Evolutionary conservation across 1,139 yeast species (phyloP).

Genomic region (Nakaseomyces bracarensis): DNA sequence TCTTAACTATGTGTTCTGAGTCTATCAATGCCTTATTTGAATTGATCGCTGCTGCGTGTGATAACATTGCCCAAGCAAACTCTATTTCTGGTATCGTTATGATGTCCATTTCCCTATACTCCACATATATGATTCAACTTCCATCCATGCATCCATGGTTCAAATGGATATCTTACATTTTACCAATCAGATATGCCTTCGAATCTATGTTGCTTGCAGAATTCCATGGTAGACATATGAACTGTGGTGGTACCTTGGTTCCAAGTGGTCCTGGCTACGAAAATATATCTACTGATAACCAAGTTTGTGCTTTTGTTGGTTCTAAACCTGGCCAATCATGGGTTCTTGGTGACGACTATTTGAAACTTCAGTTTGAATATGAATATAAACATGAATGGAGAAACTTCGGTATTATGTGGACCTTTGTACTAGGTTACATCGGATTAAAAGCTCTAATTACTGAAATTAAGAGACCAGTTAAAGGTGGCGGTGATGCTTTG

Average conservation of each 20-base stretch:
- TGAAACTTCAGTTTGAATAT: conserved; percentile 35
- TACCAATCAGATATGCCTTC: conserved; percentile 50
- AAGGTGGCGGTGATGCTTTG: conserved; percentile 39
- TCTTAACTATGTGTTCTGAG: conserved; percentile 37
- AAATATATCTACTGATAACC: conserved; percentile 34
- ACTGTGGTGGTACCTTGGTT: conserved; percentile 39
- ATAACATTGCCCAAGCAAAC: conserved; percentile 43
- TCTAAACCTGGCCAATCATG: conserved; percentile 35
- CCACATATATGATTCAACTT: conserved; percentile 49
- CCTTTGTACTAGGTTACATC: conserved; percentile 36
- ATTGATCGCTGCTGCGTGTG: conserved; percentile 42
- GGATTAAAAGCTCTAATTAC: conserved; percentile 34
- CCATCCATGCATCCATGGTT: conserved; percentile 61
- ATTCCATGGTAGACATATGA: conserved; percentile 49
- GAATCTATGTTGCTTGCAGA: conserved; percentile 49
- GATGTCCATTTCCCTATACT: conserved; percentile 43
- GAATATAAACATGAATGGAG: conserved; percentile 41
- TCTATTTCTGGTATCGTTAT: conserved; percentile 44
- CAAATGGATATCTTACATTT: conserved; percentile 51
- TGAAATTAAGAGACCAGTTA: conserved; percentile 36
- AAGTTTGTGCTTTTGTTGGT: conserved; percentile 46
- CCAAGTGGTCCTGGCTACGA: conserved; percentile 49
- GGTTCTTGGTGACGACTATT: conserved; percentile 43
- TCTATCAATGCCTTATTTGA: conserved; percentile 41
- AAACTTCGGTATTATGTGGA: conserved; percentile 43